Evolutionary conservation across 1,284 basidiomycete genomes (phyloP).

Genomic region (Boletus semigastroideus): DNA sequence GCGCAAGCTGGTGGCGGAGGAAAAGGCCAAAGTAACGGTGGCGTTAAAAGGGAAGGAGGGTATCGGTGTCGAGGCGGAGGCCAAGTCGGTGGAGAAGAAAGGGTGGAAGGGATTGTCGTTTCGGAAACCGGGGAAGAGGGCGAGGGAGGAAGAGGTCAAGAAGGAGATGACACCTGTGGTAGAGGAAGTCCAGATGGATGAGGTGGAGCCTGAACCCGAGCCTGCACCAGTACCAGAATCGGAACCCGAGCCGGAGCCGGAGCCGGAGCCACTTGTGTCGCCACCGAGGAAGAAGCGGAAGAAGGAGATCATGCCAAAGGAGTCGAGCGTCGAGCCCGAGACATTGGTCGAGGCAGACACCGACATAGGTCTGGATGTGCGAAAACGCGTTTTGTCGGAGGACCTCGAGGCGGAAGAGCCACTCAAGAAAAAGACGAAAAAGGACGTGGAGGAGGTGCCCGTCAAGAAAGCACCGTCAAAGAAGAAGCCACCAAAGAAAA

Average conservation of each 20-base stretch:
- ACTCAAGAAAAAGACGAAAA: conserved; percentile 37
- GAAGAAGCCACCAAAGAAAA: conserved; percentile 36
- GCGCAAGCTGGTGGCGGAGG: conserved; percentile 51
- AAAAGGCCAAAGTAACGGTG: conserved; percentile 44
- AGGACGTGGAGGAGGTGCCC: conserved; percentile 27
- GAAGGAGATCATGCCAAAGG: conserved; percentile 36
- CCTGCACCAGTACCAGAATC: conserved; percentile 30
- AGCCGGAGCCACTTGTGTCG: conserved; percentile 34
- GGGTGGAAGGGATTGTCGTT: conserved; percentile 68
- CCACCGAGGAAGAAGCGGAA: conserved; percentile 48
- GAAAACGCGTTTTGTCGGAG: conserved; percentile 38
- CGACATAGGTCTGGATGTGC: conserved; percentile 33
- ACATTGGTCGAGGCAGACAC: conserved; percentile 35
- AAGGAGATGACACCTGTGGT: conserved; percentile 21
- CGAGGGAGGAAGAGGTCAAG: conserved; percentile 36
- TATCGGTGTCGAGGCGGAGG: conserved; percentile 21
- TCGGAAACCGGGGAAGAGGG: conserved; percentile 57
- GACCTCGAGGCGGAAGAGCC: conserved; percentile 41
- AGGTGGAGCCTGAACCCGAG: conserved; percentile 45
- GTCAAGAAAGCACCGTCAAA: conserved; percentile 40
- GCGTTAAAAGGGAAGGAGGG: conserved; percentile 40
- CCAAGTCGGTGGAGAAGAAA: conserved; percentile 38
- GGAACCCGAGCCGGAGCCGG: conserved; percentile 37
- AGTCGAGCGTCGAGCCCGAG: conserved; percentile 41
- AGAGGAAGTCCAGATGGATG: conserved; percentile 39